These are phyloP conservation scores for Fusarium sp. DNA, from an alignment of 2,329 filamentous ascomycete species.

Conservation along the genomic window DNA sequence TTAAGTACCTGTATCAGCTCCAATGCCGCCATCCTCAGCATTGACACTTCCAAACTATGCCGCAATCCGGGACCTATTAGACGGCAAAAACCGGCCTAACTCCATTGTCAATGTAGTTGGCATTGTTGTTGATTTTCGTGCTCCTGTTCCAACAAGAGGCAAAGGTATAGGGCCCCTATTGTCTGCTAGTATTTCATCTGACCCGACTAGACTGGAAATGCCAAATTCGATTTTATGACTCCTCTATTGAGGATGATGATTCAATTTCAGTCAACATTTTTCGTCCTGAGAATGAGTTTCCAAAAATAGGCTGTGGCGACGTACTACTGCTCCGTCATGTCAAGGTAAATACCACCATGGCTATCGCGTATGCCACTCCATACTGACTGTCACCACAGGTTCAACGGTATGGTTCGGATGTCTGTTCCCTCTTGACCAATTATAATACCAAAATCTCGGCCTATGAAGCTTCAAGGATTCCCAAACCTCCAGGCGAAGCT, in stretches of 20 bases:
- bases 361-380: background rate
- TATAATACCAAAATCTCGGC: constrained; percentile 60
- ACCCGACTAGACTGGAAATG: constrained; percentile 68
- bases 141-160: constrained; percentile 64
- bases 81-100: constrained; percentile 51
- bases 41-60: constrained; percentile 45
- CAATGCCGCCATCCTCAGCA: constrained; percentile 14
- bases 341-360: constrained; percentile 59
- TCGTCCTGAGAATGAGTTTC: constrained; percentile 63
- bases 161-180: constrained; percentile 59
- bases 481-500: constrained; percentile 55
- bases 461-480: constrained; percentile 54
- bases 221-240: constrained; percentile 72
- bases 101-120: constrained; percentile 73
- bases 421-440: constrained; percentile 61
- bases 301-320: constrained; percentile 58
- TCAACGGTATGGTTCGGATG: constrained; percentile 54
- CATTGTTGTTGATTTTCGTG: constrained; percentile 74
- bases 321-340: constrained; percentile 63
- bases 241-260: constrained; percentile 62
- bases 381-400: constrained; percentile 52
- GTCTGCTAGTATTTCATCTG: constrained; percentile 8
- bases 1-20: constrained; percentile 5
- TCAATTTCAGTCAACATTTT: constrained; percentile 72
- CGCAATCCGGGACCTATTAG: constrained; percentile 59